Evolutionary conservation across 371 early-diverging fungal species (phyloP).

Genomic region (Apophysomyces elegans): DNA sequence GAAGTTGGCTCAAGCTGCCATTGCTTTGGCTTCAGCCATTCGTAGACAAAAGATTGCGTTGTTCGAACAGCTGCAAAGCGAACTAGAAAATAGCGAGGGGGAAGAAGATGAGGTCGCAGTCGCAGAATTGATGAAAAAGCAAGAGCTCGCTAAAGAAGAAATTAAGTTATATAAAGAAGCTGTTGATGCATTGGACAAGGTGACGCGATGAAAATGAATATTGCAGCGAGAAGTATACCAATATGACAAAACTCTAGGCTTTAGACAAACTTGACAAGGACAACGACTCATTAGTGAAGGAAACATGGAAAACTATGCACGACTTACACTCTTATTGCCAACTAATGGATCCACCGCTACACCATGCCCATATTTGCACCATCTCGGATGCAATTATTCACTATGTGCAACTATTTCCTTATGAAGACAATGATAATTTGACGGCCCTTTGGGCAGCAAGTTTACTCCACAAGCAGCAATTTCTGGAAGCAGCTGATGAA

Average conservation of each 20-base stretch:
- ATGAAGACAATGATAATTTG: conserved; percentile 31
- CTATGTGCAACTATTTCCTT: conserved; percentile 25
- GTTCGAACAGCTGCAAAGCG: conserved; percentile 30
- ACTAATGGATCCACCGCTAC: conserved; percentile 31
- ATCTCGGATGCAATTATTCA: conserved; percentile 25
- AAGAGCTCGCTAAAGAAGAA: conserved; percentile 35
- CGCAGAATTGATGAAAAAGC: conserved; percentile 36
- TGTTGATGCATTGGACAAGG: conserved; percentile 28
- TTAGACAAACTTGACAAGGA: neutral
- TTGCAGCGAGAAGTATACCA: neutral
- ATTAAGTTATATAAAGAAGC: conserved; percentile 38
- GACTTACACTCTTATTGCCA: conserved; percentile 37
- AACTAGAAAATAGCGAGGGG: conserved; percentile 26
- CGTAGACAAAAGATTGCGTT: conserved; percentile 34
- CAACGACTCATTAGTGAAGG: conserved; percentile 13
- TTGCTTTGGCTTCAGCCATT: conserved; percentile 24
- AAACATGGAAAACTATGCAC: conserved; percentile 21
- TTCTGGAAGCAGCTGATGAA: conserved; percentile 22
- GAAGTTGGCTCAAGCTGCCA: conserved; percentile 30
- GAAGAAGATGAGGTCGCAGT: conserved; percentile 38
- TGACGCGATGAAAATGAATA: conserved; percentile 1
- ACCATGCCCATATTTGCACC: conserved; percentile 22
- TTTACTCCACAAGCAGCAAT: conserved; percentile 34
- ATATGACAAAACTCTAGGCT: neutral
- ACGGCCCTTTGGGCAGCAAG: conserved; percentile 37